These are phyloP conservation scores for Aspergillus sp. DNA, from an alignment of 2,329 filamentous ascomycete species.

Conservation along the genomic window DNA sequence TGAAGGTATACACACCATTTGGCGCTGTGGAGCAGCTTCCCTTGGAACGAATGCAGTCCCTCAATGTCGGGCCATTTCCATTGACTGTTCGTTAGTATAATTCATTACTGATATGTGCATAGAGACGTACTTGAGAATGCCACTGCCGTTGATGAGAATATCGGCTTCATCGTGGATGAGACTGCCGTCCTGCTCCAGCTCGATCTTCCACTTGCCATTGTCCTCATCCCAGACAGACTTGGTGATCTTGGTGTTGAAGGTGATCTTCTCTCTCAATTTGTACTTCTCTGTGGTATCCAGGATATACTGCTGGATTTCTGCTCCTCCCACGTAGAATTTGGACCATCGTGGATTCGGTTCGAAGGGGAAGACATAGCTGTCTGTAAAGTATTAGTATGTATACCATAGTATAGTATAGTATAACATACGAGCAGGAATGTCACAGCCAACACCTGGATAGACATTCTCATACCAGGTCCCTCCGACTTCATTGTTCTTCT, in stretches of 20 bases:
- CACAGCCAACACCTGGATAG: constrained; percentile 31
- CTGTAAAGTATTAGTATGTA: no score
- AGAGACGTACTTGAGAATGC: constrained; percentile 23
- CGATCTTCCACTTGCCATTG: constrained; percentile 11
- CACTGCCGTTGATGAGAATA: constrained; percentile 21
- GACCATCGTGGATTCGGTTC: constrained; percentile 40
- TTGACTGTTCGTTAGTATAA: no score
- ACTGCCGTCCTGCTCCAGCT: constrained; percentile 9
- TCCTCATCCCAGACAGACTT: constrained; percentile 33
- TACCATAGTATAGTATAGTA: neutral
- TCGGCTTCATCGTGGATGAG: constrained; percentile 14
- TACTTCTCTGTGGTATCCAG: constrained; percentile 34
- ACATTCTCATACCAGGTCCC: constrained; percentile 22
- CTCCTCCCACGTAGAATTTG: constrained; percentile 33
- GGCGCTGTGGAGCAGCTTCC: constrained; percentile 21
- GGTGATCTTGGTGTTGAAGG: constrained; percentile 33
- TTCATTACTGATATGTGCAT: no score
- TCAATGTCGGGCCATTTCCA: constrained; percentile 26
- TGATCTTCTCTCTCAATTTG: constrained; percentile 34
- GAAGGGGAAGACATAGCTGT: constrained; percentile 38
- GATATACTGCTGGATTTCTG: constrained; percentile 41
- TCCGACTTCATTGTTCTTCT: constrained; percentile 22
- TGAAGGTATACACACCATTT: constrained; percentile 16
- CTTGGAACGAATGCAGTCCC: constrained; percentile 20
- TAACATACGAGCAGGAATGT: constrained; percentile 5